These are phyloP conservation scores for Zalaria sp. DNA, from an alignment of 2,329 filamentous ascomycete species.

Conservation along the genomic window DNA sequence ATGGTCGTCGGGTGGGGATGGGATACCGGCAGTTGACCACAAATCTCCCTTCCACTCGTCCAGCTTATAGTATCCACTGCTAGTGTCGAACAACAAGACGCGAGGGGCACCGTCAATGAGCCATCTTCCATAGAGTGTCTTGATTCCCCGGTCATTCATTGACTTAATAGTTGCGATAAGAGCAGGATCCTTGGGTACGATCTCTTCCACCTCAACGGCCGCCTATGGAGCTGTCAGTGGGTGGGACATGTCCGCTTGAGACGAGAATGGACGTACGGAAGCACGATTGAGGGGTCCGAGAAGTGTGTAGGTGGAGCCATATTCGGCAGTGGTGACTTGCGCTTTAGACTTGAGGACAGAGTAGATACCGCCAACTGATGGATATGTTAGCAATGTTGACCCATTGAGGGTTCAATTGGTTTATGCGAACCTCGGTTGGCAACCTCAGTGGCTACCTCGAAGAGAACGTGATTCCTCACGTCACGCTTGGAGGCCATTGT, in stretches of 20 bases:
- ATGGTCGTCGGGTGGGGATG: slow-evolving; percentile 78
- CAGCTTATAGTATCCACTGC: slow-evolving; percentile 78
- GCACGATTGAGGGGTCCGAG: slow-evolving; percentile 87
- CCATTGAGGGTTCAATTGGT: neutral
- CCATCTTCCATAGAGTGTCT: slow-evolving; percentile 89
- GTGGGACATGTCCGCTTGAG: slow-evolving; percentile 2
- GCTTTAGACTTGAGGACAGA: slow-evolving; percentile 98
- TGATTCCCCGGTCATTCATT: slow-evolving; percentile 85
- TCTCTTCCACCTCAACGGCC: slow-evolving; percentile 91
- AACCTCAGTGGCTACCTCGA: slow-evolving; percentile 93
- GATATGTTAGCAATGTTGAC: neutral
- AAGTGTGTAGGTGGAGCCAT: slow-evolving; percentile 92
- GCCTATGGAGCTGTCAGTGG: slow-evolving; percentile 42
- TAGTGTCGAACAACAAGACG: slow-evolving; percentile 87
- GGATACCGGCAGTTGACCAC: slow-evolving; percentile 86
- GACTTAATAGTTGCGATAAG: slow-evolving; percentile 72
- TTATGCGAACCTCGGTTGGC: slow-evolving; percentile 71
- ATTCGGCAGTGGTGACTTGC: slow-evolving; percentile 92
- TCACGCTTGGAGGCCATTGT: slow-evolving; percentile 40
- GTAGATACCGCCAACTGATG: slow-evolving; percentile 87
- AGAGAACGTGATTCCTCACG: slow-evolving; percentile 89
- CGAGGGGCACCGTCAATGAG: slow-evolving; percentile 91
- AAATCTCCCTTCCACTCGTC: slow-evolving; percentile 96
- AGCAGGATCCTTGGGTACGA: slow-evolving; percentile 69
- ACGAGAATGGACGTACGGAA: slow-evolving; percentile 47